Percentiles rank a stretch among this genome's conserved stretches.
phyloP scores from a whole-genome alignment of 306 rosid genomes.

The Biancaea sappan region DNA sequence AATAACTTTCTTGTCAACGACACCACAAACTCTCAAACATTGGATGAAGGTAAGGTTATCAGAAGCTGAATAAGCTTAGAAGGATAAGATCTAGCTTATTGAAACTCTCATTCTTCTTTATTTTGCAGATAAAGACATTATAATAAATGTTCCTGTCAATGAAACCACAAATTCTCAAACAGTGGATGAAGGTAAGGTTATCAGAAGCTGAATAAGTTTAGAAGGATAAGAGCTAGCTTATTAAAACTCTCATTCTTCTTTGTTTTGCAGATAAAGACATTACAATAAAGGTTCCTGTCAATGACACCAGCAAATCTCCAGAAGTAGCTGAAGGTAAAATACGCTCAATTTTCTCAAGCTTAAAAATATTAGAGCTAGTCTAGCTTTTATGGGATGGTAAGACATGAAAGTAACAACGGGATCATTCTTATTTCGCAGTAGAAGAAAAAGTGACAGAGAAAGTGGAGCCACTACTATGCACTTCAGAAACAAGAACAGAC shows the following conservation, averaged over 20 bases:
- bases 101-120: background rate
- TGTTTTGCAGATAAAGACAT: conserved; percentile 45
- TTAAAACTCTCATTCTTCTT: conserved; percentile 7
- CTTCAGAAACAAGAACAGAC: conserved; percentile 55
- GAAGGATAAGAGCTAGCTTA: background rate
- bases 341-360: conserved; percentile 10
- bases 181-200: conserved; percentile 22
- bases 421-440: too few relatives aligned
- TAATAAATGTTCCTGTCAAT: conserved; percentile 20
- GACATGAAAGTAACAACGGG: conserved; percentile 25
- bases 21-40: conserved; percentile 32
- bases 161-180: conserved; percentile 33
- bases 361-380: background rate
- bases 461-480: conserved; percentile 48
- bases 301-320: conserved; percentile 22
- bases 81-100: background rate
- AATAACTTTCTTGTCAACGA: conserved; percentile 27
- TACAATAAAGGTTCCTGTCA: conserved; percentile 21
- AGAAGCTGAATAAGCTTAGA: background rate
- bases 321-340: conserved; percentile 29
- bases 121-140: conserved; percentile 41
- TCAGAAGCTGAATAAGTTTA: background rate
- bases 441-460: conserved; percentile 39
- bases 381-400: background rate
- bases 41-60: conserved; percentile 19